phyloP scores from a whole-genome alignment of 768 basidiomycete genomes.

The Rubroboletus pulcherrimus region DNA sequence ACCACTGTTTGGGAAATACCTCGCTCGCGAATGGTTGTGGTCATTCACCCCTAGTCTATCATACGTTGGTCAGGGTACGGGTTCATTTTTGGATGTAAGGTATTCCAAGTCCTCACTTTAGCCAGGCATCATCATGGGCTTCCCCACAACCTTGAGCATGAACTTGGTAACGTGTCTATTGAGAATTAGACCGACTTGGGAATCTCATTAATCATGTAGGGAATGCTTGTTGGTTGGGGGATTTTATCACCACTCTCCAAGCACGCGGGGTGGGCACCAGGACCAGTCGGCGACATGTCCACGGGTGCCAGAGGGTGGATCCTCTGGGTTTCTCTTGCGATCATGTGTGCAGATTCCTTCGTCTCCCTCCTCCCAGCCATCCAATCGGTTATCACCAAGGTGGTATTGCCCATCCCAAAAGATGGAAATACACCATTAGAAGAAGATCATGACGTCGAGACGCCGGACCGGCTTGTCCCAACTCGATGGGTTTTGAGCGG shows the following conservation, averaged over 20 bases:
- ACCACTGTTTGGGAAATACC: slow-evolving; percentile 77
- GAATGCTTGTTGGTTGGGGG: slow-evolving; percentile 97
- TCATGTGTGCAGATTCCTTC: slow-evolving; percentile 92
- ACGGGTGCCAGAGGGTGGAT: slow-evolving; percentile 94
- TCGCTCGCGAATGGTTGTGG: slow-evolving; percentile 91
- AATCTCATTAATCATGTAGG: slow-evolving; percentile 41
- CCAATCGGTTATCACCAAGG: slow-evolving; percentile 45
- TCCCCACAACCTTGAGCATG: slow-evolving; percentile 92
- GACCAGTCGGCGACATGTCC: slow-evolving; percentile 82
- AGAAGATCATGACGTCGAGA: slow-evolving; percentile 67
- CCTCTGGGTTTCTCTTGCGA: slow-evolving; percentile 91
- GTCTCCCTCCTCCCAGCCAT: slow-evolving; percentile 80
- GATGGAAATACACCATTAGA: slow-evolving; percentile 13
- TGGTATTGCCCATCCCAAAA: slow-evolving; percentile 29
- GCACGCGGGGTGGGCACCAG: slow-evolving; percentile 85
- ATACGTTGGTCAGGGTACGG: slow-evolving; percentile 82
- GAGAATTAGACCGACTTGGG: background rate
- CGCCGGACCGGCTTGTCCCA: slow-evolving; percentile 77
- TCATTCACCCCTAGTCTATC: slow-evolving; percentile 88
- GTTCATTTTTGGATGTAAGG: background rate
- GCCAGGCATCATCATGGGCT: slow-evolving; percentile 96
- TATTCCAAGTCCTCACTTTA: slow-evolving; percentile 1
- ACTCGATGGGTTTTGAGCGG: slow-evolving; percentile 73
- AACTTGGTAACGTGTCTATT: slow-evolving; percentile 55
- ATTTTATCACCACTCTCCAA: slow-evolving; percentile 88